Conservation (phyloP, 31 red algal genomes). For the Pterothamnion heteromorphum region DNA sequence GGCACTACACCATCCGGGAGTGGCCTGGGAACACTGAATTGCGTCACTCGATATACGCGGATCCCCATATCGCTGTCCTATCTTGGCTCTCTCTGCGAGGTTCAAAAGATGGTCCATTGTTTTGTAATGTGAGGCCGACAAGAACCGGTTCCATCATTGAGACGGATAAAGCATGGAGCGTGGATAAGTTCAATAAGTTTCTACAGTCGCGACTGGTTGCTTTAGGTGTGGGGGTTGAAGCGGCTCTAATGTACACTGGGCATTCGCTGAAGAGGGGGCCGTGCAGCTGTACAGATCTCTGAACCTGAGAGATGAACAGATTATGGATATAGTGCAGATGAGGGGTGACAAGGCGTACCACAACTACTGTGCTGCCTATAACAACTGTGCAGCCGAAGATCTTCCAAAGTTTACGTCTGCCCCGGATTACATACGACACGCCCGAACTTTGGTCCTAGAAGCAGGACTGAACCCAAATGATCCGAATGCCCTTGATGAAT, state of each 20-base stretch:
- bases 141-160: not conserved
- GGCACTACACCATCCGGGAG: not conserved
- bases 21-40: slow-evolving; percentile 27
- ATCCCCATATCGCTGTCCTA: slow-evolving; percentile 22
- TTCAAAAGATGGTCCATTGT: slow-evolving; percentile 21
- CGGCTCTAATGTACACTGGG: not conserved
- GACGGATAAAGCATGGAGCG: not conserved
- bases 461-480: no score
- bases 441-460: no score
- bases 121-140: slow-evolving; percentile 33
- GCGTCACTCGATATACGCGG: not conserved
- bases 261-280: slow-evolving; percentile 36
- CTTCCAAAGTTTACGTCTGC: slow-evolving; percentile 8
- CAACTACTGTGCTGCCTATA: slow-evolving; percentile 37
- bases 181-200: not conserved
- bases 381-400: slow-evolving; percentile 26
- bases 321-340: slow-evolving; percentile 46
- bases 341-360: not conserved
- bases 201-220: not conserved
- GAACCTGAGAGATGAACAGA: not conserved
- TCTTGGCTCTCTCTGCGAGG: slow-evolving; percentile 48
- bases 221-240: not conserved
- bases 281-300: slow-evolving; percentile 45
- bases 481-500: no score
- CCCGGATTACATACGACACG: not conserved